Evolutionary conservation across 2,329 filamentous ascomycete species (phyloP).

Genomic region (Penicillium brevicompactum): DNA sequence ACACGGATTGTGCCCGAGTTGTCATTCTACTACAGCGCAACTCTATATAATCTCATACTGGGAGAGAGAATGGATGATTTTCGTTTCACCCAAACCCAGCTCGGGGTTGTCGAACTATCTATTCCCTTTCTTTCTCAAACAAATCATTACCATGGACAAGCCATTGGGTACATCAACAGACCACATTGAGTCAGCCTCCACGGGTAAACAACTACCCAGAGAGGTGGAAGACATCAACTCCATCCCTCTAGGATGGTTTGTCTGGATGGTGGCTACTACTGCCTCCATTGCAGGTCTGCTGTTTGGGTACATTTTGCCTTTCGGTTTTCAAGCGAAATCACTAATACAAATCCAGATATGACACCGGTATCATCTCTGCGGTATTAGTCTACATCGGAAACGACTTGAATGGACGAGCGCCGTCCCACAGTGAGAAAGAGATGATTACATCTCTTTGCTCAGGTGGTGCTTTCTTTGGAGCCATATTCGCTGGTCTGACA

Average conservation of each 20-base stretch:
- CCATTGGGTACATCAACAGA: neutral
- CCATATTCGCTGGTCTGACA: slow-evolving; percentile 36
- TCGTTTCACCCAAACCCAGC: neutral
- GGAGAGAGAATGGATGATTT: neutral
- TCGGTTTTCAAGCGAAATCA: neutral
- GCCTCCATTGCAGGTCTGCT: slow-evolving; percentile 12
- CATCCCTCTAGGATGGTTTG: neutral
- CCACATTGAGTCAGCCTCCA: neutral
- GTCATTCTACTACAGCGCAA: no score
- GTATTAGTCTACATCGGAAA: slow-evolving; percentile 37
- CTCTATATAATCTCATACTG: no score
- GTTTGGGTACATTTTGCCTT: slow-evolving; percentile 42
- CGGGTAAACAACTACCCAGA: neutral
- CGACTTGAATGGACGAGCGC: slow-evolving; percentile 41
- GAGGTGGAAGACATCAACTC: neutral
- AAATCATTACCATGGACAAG: neutral
- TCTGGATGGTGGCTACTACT: slow-evolving; percentile 10
- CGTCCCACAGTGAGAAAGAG: slow-evolving; percentile 47
- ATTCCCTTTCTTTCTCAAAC: neutral
- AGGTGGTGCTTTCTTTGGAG: slow-evolving; percentile 48
- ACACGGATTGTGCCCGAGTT: no score
- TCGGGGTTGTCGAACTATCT: neutral
- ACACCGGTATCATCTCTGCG: slow-evolving; percentile 48
- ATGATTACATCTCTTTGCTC: slow-evolving; percentile 54
- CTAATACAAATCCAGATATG: neutral